Conservation (phyloP, 768 basidiomycete genomes). For the Kondoa subrosea region DNA sequence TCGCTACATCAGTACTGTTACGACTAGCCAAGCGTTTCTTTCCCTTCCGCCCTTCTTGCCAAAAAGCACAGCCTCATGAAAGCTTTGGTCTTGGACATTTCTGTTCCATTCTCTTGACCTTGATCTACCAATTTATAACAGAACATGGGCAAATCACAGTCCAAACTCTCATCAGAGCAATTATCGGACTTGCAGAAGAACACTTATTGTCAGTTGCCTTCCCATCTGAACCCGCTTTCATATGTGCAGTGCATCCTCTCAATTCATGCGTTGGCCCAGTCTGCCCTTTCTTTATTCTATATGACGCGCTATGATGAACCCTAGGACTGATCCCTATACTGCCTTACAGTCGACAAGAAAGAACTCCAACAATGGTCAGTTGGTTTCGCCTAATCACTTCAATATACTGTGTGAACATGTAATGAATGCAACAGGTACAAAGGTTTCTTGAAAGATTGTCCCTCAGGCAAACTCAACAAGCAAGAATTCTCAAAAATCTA, state of each 20-base stretch:
- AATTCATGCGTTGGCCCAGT: too few relatives aligned
- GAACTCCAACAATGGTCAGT: conserved; percentile 86
- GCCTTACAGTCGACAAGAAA: conserved; percentile 66
- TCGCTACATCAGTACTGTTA: too few relatives aligned
- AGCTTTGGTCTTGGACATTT: not conserved
- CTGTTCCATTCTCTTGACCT: not conserved
- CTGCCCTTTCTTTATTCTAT: not conserved
- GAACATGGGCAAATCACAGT: conserved; percentile 92
- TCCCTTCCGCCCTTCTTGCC: too few relatives aligned
- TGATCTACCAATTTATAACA: not conserved
- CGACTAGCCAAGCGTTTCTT: too few relatives aligned
- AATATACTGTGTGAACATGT: too few relatives aligned
- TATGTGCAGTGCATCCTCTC: too few relatives aligned
- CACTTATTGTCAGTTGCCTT: conserved; percentile 63
- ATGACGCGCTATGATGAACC: conserved; percentile 5
- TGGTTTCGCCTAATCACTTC: not conserved
- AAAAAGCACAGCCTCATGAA: not conserved
- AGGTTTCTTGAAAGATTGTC: conserved; percentile 97
- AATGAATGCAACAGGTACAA: conserved; percentile 65
- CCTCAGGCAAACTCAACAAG: conserved; percentile 89
- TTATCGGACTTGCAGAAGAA: conserved; percentile 89
- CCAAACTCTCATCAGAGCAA: conserved; percentile 84
- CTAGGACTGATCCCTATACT: not conserved
- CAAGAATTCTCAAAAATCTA: conserved; percentile 91
- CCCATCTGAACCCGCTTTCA: too few relatives aligned